Evolutionary conservation across 2,329 filamentous ascomycete genomes (phyloP).

Genomic region (Exophiala alcalophila): DNA sequence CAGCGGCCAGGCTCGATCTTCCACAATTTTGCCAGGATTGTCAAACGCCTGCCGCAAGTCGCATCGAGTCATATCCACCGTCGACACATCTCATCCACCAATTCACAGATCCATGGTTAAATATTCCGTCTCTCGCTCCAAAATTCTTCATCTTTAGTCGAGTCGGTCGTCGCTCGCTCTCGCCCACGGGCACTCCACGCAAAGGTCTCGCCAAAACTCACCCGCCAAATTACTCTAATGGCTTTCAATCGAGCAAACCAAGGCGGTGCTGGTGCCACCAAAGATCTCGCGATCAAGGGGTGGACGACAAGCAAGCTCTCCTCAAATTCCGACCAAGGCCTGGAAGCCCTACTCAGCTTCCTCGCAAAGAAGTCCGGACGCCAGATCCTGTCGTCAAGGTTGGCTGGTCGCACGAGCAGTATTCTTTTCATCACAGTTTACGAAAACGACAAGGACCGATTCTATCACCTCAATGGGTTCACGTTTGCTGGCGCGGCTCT

Average conservation of each 20-base stretch:
- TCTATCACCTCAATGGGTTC: conserved; percentile 64
- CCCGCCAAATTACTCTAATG: conserved; percentile 1
- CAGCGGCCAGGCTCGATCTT: too few relatives aligned
- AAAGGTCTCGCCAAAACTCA: not conserved
- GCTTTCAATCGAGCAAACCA: conserved; percentile 3
- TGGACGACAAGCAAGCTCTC: conserved; percentile 67
- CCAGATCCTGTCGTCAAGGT: conserved; percentile 43
- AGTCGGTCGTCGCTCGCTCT: too few relatives aligned
- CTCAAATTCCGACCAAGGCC: conserved; percentile 63
- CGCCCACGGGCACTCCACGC: too few relatives aligned
- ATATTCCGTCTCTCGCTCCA: too few relatives aligned
- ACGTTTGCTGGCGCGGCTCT: conserved; percentile 65
- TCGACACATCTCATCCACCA: too few relatives aligned
- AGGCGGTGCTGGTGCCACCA: conserved; percentile 1
- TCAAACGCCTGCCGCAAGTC: too few relatives aligned
- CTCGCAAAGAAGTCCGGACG: conserved; percentile 67
- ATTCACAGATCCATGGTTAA: too few relatives aligned
- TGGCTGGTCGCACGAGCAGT: conserved; percentile 16
- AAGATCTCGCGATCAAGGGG: conserved; percentile 53
- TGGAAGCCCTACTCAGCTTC: conserved; percentile 63
- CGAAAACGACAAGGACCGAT: conserved; percentile 26
- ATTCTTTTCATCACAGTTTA: conserved; percentile 28
- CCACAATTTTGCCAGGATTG: too few relatives aligned
- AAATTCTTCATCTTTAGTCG: too few relatives aligned
- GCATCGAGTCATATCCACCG: too few relatives aligned